Conservation (phyloP, 1,284 basidiomycete genomes). For the Cutaneotrichosporon cutaneum region DNA sequence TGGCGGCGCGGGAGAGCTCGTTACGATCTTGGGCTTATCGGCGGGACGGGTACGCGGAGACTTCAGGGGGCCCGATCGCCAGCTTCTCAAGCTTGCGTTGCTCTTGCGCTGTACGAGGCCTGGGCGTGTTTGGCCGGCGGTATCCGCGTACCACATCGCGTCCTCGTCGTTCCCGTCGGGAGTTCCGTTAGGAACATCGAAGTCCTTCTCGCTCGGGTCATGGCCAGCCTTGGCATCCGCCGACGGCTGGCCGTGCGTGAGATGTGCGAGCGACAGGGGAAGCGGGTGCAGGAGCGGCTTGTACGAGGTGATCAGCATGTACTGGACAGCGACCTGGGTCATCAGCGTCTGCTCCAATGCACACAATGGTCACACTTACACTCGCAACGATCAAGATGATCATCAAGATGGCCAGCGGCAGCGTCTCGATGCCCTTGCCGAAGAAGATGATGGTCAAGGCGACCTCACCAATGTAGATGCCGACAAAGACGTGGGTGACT, state of each 20-base stretch:
- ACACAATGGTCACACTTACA: not conserved
- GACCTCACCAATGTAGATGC: constrained; percentile 76
- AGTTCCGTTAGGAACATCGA: constrained; percentile 39
- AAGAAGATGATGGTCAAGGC: constrained; percentile 86
- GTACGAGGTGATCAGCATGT: constrained; percentile 64
- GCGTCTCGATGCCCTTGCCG: constrained; percentile 60
- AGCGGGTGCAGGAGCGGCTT: constrained; percentile 61
- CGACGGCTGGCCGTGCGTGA: constrained; percentile 55
- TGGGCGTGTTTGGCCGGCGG: not conserved
- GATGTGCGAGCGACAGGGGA: constrained; percentile 73
- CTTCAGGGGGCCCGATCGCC: not conserved
- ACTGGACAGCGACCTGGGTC: constrained; percentile 63
- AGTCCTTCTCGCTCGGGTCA: not conserved
- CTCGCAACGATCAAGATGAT: constrained; percentile 77
- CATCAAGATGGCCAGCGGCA: constrained; percentile 77
- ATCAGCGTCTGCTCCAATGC: not conserved
- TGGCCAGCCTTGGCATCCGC: not conserved
- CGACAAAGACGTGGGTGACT: constrained; percentile 89
- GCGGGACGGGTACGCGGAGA: not conserved
- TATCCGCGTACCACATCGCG: not conserved
- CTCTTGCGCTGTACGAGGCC: not conserved
- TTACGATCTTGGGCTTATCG: not conserved
- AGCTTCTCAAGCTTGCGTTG: not conserved
- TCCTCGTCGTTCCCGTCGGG: constrained; percentile 14
- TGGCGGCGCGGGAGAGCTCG: not conserved